These are phyloP conservation scores for Keqinozyma sinolaborantium DNA, from an alignment of 1,139 yeast genomes.

Conservation along the genomic window DNA sequence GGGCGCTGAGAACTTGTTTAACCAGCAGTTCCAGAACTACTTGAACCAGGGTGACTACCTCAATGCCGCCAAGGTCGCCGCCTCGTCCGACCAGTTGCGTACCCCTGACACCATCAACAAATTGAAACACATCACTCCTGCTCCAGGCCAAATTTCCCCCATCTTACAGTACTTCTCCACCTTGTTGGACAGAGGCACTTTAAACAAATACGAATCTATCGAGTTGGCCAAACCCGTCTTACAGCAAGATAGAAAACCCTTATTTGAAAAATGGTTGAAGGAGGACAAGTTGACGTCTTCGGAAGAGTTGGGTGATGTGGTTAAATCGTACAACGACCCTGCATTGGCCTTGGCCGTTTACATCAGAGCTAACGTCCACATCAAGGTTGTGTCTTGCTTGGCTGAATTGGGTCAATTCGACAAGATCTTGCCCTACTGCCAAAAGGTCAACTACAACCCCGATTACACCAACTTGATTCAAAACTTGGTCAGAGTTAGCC, in stretches of 20 bases:
- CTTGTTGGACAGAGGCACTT: slow-evolving; percentile 85
- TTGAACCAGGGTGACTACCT: slow-evolving; percentile 83
- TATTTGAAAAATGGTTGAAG: slow-evolving; percentile 94
- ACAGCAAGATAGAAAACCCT: slow-evolving; percentile 91
- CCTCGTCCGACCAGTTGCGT: slow-evolving; percentile 90
- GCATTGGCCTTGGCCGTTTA: slow-evolving; percentile 90
- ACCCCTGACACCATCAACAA: slow-evolving; percentile 93
- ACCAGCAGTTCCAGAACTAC: slow-evolving; percentile 86
- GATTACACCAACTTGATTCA: slow-evolving; percentile 89
- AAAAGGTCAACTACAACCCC: slow-evolving; percentile 84
- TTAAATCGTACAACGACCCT: slow-evolving; percentile 75
- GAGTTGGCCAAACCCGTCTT: slow-evolving; percentile 95
- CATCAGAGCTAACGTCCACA: slow-evolving; percentile 77
- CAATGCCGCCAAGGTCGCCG: slow-evolving; percentile 96
- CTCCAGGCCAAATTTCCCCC: slow-evolving; percentile 94
- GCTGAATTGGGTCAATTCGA: slow-evolving; percentile 98
- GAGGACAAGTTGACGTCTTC: slow-evolving; percentile 92
- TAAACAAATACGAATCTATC: slow-evolving; percentile 90
- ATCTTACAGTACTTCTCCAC: slow-evolving; percentile 91
- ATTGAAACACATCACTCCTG: slow-evolving; percentile 88
- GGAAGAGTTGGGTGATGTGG: slow-evolving; percentile 96
- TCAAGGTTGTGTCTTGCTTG: slow-evolving; percentile 86
- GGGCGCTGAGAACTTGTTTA: slow-evolving; percentile 91
- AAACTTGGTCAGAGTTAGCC: slow-evolving; percentile 84
- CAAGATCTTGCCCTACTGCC: slow-evolving; percentile 90